Evolutionary conservation across 2,329 filamentous ascomycete species (phyloP), one percentile per base, ranked within the genome.

Genomic region (Penicillium sp.): DNA sequence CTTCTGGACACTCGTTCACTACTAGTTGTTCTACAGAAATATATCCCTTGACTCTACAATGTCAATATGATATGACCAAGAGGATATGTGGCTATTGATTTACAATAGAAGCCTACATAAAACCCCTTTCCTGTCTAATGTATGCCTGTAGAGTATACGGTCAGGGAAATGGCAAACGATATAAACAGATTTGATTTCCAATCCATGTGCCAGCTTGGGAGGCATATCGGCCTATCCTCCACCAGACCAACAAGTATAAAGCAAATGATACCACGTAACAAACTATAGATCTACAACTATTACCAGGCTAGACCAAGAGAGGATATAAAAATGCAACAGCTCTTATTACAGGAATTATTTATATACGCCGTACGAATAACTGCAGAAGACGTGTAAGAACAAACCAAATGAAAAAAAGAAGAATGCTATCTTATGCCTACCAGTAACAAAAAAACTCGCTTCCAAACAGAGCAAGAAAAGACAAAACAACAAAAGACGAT

Each of bases 351-450:
- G 37, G 37, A 33, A 43, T 48, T 57, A 53, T 55, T 35, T 61
- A 57, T 60, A 50, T 56, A 57, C 54, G 56, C 57, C 57, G 33
- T 61, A 62, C 62, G 54, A 59, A 57, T 47, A 56, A 54, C 38
- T 31, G 51, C 41, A 49, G 47, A 50, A 55, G 25, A 47, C 37
- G 41, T 27, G 54, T 37, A 38, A 47, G 19, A 53, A 54, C 52
- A 40, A 52, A 59, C 48, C 46, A 56, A 51, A 53, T 52, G 27
- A 54, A 50, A 47, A 46, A 58, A 60, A 45, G 38, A 58, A 60
- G 55, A 65, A 66, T 66, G 63, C 63, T 65, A 60, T 66, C 63
- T 66, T 63, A 66, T 66, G 62, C 63, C 62, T 66, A 66, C 58
- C 62, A 54, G 50, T 42, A 58, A 59, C 56, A 58, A 60, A 58